Conservation (phyloP, 805 yeast genomes). For the Debaryomyces hansenii region DNA sequence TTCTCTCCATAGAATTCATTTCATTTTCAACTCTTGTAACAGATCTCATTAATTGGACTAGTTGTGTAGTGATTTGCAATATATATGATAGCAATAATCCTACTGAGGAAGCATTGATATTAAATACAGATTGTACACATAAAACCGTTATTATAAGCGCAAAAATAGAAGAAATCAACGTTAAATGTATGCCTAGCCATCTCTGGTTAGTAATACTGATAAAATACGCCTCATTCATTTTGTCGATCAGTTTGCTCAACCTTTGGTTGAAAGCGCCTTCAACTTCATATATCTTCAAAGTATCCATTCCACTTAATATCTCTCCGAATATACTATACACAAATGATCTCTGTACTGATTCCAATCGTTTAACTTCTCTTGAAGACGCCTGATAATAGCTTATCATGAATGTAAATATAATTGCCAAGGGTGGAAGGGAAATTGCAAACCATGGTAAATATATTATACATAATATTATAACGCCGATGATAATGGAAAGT, state of each 20-base stretch:
- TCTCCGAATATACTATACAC: constrained; percentile 73
- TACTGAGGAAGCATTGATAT: constrained; percentile 54
- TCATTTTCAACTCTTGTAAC: constrained; percentile 65
- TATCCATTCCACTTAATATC: constrained; percentile 60
- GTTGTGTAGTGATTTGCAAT: constrained; percentile 52
- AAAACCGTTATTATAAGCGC: constrained; percentile 48
- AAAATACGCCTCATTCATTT: constrained; percentile 67
- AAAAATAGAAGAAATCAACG: constrained; percentile 49
- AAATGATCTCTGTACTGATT: constrained; percentile 64
- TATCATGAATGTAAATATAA: constrained; percentile 43
- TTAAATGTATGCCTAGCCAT: constrained; percentile 66
- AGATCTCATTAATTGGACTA: constrained; percentile 57
- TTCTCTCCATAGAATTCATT: constrained; percentile 66
- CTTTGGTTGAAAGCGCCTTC: constrained; percentile 46
- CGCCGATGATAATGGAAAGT: constrained; percentile 52
- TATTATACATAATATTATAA: constrained; percentile 59
- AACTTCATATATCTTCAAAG: constrained; percentile 59
- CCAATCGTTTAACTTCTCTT: constrained; percentile 72
- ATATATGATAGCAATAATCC: constrained; percentile 69
- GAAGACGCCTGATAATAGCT: constrained; percentile 67
- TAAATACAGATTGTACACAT: constrained; percentile 15
- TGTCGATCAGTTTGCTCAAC: constrained; percentile 49
- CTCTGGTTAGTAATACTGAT: constrained; percentile 65
- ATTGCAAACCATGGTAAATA: constrained; percentile 76
- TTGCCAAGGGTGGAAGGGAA: constrained; percentile 53